phyloP scores from a whole-genome alignment of 1,284 basidiomycete species.

The Fomitopsis schrenkii region DNA sequence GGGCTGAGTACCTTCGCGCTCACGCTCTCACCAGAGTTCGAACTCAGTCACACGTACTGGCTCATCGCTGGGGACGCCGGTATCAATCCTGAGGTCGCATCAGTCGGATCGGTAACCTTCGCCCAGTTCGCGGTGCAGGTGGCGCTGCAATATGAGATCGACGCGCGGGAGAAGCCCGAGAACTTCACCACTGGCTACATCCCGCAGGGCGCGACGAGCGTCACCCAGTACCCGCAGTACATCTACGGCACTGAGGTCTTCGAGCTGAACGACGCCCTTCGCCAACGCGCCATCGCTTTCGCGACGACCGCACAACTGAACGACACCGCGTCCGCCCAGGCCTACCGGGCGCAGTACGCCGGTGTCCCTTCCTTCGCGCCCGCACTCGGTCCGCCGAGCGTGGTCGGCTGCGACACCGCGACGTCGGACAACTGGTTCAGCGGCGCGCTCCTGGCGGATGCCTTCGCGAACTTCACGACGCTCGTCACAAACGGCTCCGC shows the following conservation, averaged over 20 bases:
- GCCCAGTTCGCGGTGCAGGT: slow-evolving; percentile 43
- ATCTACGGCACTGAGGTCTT: slow-evolving; percentile 50
- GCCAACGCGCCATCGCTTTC: slow-evolving; percentile 26
- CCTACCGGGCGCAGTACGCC: slow-evolving; percentile 33
- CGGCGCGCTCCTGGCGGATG: slow-evolving; percentile 34
- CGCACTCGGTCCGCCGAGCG: slow-evolving; percentile 30
- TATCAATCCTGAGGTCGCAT: slow-evolving; percentile 37
- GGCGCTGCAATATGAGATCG: slow-evolving; percentile 42
- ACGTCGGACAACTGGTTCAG: slow-evolving; percentile 42
- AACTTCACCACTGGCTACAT: slow-evolving; percentile 42
- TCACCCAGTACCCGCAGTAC: slow-evolving; percentile 26
- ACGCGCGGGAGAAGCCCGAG: slow-evolving; percentile 39
- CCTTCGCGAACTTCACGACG: slow-evolving; percentile 38
- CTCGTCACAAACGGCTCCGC: slow-evolving; percentile 35
- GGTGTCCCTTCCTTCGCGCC: slow-evolving; percentile 15
- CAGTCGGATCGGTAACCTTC: slow-evolving; percentile 40
- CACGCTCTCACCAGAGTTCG: slow-evolving; percentile 32
- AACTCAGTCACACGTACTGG: slow-evolving; percentile 43
- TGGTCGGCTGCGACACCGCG: slow-evolving; percentile 33
- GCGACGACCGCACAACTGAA: slow-evolving; percentile 32
- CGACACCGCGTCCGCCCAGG: slow-evolving; percentile 30
- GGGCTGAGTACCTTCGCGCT: slow-evolving; percentile 37
- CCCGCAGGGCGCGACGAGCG: slow-evolving; percentile 30
- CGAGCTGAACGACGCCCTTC: slow-evolving; percentile 43
- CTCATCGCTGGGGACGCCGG: slow-evolving; percentile 45